Evolutionary conservation across 768 basidiomycete genomes (phyloP).

Genomic region (Cystofilobasidium bisporidii): DNA sequence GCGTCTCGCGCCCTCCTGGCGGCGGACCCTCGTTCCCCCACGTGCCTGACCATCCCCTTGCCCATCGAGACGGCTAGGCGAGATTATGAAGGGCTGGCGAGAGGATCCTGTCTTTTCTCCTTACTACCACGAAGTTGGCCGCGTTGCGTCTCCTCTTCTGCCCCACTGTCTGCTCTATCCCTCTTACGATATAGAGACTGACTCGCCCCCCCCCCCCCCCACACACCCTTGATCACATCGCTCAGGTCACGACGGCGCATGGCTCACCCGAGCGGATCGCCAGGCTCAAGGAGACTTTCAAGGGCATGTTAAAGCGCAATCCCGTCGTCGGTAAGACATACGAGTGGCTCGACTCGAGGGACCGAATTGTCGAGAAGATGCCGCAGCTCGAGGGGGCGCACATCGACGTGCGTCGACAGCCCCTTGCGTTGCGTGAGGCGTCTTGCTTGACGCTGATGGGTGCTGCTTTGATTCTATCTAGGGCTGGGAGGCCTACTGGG

Average conservation of each 20-base stretch:
- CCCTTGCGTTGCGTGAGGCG: too few relatives aligned
- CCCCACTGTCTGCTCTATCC: too few relatives aligned
- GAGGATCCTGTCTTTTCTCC: constrained; percentile 35
- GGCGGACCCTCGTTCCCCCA: too few relatives aligned
- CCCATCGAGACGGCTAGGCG: constrained; percentile 1
- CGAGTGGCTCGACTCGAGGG: constrained; percentile 33
- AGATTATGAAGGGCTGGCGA: constrained; percentile 36
- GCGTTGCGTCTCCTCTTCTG: constrained; percentile 30
- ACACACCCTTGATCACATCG: too few relatives aligned
- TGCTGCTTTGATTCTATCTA: neutral
- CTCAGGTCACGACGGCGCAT: constrained; percentile 28
- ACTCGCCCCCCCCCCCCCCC: too few relatives aligned
- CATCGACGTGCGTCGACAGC: constrained; percentile 27
- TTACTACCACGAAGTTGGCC: constrained; percentile 34
- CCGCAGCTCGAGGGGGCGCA: constrained; percentile 29
- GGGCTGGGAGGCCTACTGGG: constrained; percentile 37
- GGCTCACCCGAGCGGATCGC: constrained; percentile 28
- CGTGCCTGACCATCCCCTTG: too few relatives aligned
- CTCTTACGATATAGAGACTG: too few relatives aligned
- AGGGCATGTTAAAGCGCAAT: constrained; percentile 21
- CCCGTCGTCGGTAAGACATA: constrained; percentile 6
- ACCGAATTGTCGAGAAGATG: constrained; percentile 30
- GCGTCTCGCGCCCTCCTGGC: too few relatives aligned
- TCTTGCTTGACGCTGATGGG: too few relatives aligned
- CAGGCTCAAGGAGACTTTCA: constrained; percentile 28